phyloP scores from a whole-genome alignment of 2,329 filamentous ascomycete species.

The Alternaria metachromatica region DNA sequence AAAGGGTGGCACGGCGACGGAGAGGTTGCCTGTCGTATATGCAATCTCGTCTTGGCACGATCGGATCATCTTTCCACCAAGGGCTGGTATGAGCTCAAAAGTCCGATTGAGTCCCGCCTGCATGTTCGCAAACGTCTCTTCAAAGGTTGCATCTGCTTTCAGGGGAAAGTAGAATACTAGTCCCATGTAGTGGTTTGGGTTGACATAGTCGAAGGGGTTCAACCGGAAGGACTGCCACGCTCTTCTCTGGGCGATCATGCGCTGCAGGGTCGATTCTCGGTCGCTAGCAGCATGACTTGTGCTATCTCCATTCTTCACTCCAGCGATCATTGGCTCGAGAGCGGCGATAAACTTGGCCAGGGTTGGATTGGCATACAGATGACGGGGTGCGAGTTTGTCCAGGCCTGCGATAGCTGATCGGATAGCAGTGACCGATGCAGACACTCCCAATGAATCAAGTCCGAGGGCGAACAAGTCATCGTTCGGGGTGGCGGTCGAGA shows the following conservation, averaged over 20 bases:
- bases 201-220: slow-evolving; percentile 41
- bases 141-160: slow-evolving; percentile 24
- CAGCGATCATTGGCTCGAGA: slow-evolving; percentile 7
- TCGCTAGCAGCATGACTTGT: too few relatives aligned
- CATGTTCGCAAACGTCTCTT: slow-evolving; percentile 41
- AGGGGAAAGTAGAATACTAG: slow-evolving; percentile 49
- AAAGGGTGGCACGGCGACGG: slow-evolving; percentile 25
- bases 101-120: slow-evolving; percentile 46
- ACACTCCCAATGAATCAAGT: slow-evolving; percentile 43
- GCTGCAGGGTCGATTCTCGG: slow-evolving; percentile 6
- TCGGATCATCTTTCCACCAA: slow-evolving; percentile 47
- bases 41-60: slow-evolving; percentile 38
- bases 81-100: slow-evolving; percentile 47
- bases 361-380: slow-evolving; percentile 46
- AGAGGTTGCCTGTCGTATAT: slow-evolving; percentile 34
- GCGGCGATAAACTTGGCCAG: slow-evolving; percentile 31
- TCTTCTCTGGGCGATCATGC: slow-evolving; percentile 16
- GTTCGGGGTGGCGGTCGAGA: slow-evolving; percentile 20
- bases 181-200: slow-evolving; percentile 33
- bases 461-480: slow-evolving; percentile 44
- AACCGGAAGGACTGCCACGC: slow-evolving; percentile 39
- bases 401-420: slow-evolving; percentile 36
- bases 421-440: slow-evolving; percentile 39
- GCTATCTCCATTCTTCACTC: not conserved
- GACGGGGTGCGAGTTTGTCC: slow-evolving; percentile 42